Percentiles rank a stretch among this genome's conserved stretches.
Evolutionary conservation across 129 eudicot genomes (phyloP).

Genomic region (Flaveria trinervia): DNA sequence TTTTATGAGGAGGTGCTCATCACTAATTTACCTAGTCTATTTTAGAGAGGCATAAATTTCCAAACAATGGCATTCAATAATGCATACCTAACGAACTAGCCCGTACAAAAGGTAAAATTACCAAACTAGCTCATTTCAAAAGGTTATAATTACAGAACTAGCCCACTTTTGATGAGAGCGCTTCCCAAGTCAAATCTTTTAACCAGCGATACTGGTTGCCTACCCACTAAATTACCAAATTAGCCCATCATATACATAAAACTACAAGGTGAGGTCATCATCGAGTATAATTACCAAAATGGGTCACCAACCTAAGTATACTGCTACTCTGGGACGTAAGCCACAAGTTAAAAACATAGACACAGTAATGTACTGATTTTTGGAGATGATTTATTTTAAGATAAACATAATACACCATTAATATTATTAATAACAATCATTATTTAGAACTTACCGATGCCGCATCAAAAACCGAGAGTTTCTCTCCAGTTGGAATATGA

Average conservation of each 20-base stretch:
- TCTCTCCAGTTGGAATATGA: slow-evolving; percentile 91
- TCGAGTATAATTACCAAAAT: background rate
- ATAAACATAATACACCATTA: background rate
- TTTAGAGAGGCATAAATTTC: background rate
- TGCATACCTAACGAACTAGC: too few species aligned
- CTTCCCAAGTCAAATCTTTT: background rate
- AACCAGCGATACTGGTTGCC: background rate
- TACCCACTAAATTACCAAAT: background rate
- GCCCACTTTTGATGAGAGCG: background rate
- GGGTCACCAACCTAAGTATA: background rate
- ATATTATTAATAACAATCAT: background rate
- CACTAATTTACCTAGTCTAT: background rate
- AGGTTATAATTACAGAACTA: background rate
- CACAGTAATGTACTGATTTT: background rate
- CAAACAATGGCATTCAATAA: background rate
- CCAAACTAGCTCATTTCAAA: background rate
- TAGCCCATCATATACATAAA: background rate
- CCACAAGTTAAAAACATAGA: background rate
- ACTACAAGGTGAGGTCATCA: background rate
- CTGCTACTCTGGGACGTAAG: background rate
- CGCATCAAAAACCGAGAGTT: slow-evolving; percentile 76
- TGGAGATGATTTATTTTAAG: background rate
- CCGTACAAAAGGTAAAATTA: background rate
- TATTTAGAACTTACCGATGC: slow-evolving; percentile 55
- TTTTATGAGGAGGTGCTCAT: background rate